Conservation (phyloP, 495 filamentous ascomycete genomes). For the Cairneyella variabilis region DNA sequence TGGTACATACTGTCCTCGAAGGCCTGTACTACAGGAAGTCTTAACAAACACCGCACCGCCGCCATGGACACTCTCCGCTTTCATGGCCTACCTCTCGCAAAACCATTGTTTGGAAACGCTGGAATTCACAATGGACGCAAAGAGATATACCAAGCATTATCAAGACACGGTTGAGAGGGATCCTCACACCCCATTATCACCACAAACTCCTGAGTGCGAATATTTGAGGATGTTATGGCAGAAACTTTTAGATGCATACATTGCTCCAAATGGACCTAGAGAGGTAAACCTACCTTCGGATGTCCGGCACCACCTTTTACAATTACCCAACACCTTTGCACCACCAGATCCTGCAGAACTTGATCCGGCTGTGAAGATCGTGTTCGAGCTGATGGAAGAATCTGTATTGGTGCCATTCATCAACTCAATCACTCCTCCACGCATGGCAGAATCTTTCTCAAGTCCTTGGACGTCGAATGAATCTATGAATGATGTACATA, state of each 20-base stretch:
- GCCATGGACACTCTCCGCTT: constrained; percentile 89
- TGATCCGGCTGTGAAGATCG: constrained; percentile 84
- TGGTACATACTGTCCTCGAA: constrained; percentile 65
- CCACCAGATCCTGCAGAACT: constrained; percentile 77
- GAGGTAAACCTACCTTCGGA: constrained; percentile 91
- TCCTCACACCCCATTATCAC: constrained; percentile 33
- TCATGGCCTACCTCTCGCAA: constrained; percentile 95
- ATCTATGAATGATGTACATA: constrained; percentile 27
- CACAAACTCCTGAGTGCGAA: constrained; percentile 55
- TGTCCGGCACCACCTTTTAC: constrained; percentile 77
- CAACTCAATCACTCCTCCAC: constrained; percentile 48
- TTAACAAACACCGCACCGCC: constrained; percentile 81
- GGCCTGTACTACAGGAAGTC: constrained; percentile 83
- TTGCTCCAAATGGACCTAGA: constrained; percentile 71
- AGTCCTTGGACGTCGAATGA: constrained; percentile 34
- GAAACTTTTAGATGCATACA: constrained; percentile 69
- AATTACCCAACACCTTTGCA: constrained; percentile 50
- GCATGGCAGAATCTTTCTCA: constrained; percentile 26
- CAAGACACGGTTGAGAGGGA: constrained; percentile 41
- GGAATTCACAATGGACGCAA: constrained; percentile 95
- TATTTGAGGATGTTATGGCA: constrained; percentile 73
- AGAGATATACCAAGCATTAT: constrained; percentile 81
- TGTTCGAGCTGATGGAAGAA: constrained; percentile 96
- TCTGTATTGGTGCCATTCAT: constrained; percentile 84
- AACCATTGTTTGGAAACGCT: constrained; percentile 97